Evolutionary conservation across 345 rosid genomes (phyloP), one percentile per base, ranked within the genome.

Genomic region (Turnera subulata): DNA sequence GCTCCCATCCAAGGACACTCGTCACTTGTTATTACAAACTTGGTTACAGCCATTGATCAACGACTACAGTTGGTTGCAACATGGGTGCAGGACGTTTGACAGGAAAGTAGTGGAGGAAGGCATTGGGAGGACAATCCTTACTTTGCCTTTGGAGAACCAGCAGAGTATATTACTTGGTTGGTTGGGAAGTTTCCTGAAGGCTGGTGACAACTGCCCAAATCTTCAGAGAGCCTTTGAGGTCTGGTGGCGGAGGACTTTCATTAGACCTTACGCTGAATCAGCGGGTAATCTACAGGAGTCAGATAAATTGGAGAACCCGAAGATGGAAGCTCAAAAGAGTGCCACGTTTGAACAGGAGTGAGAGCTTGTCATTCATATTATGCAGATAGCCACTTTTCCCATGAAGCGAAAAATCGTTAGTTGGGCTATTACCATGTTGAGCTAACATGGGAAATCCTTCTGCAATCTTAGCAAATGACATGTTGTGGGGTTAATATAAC

Each of bases 221-320:
- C 91, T 93, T 58, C 99, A 84, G 60, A 75, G 86, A 79, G 95
- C 99, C 26, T 93, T 93, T 22, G 91, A 93, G 79, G 99, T 93
- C 46, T 93, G 99, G 99, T 93, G 99, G 99, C 84, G 99, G 6
- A 58, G 99, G 58, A 78, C 99, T 6, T 93, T 93, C 62, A 70
- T 89, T 52, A 80, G 89, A 66, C 97, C 99, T n/a, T 81, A 80
- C 56, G 71, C 55, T 22, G 88, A 81, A 40, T 55, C 72, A 25
- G 81, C 67, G 53, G 70, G 71, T n/a, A 63, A 62, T 61, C 14
- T 21, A 56, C 69, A 50, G 43, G 79, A 62, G 29, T 67, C 74
- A 1, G 77, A 75, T 23, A 45, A 44, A 63, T 76, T 76, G 32
- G 50, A 39, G 58, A 62, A 53, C 11, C 26, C 60, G 35, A 68